Percentiles rank a stretch among this genome's conserved stretches.
Conservation (phyloP, 441 rosid genomes). For the Euphorbia celastroides region DNA sequence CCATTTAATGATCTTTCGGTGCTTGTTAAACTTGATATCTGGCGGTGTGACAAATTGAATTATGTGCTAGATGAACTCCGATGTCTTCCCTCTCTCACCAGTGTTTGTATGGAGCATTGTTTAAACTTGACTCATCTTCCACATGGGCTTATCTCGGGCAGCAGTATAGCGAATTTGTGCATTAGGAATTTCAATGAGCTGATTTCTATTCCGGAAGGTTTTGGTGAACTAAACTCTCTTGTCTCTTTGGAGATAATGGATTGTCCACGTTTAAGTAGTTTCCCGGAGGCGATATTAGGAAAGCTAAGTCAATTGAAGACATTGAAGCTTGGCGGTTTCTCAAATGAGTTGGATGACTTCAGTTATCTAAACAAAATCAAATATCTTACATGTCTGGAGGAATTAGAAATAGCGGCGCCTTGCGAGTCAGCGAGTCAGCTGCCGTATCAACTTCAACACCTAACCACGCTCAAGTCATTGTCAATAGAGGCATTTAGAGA, state of each 20-base stretch:
- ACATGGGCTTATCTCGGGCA: slow-evolving; percentile 12
- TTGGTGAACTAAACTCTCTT: slow-evolving; percentile 11
- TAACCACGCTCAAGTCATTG: slow-evolving; percentile 18
- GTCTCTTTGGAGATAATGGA: not conserved
- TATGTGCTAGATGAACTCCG: slow-evolving; percentile 9
- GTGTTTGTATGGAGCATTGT: not conserved
- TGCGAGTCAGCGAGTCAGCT: not conserved
- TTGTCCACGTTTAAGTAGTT: not conserved
- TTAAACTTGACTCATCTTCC: not conserved
- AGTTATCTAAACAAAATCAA: not conserved
- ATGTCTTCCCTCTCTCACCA: slow-evolving; percentile 12
- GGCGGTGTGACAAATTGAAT: not conserved
- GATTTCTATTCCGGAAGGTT: slow-evolving; percentile 7
- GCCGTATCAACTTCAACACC: slow-evolving; percentile 19
- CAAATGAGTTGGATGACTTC: not conserved
- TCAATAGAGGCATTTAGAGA: not conserved
- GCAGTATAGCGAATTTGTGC: slow-evolving; percentile 6
- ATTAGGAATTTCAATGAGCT: slow-evolving; percentile 2
- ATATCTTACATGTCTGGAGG: not conserved
- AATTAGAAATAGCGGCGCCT: not conserved
- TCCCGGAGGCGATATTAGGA: not conserved
- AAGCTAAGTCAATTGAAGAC: not conserved
- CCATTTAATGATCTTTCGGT: slow-evolving; percentile 1
- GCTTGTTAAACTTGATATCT: slow-evolving; percentile 6
- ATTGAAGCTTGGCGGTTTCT: not conserved